These are phyloP conservation scores for Anacardium occidentale DNA, from an alignment of 345 rosid genomes.

Conservation along the genomic window DNA sequence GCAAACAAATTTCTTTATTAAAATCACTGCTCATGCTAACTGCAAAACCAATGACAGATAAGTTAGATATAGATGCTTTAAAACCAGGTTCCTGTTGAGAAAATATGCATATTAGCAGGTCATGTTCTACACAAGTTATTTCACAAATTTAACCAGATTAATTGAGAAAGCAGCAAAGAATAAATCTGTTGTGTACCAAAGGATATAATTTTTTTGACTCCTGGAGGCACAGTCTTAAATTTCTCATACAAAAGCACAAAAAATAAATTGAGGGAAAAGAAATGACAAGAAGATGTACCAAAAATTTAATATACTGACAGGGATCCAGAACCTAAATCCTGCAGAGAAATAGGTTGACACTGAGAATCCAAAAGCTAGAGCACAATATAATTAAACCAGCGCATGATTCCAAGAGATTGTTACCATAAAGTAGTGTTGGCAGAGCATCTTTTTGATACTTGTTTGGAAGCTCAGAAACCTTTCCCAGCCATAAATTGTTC, in stretches of 20 bases:
- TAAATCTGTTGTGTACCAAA: not conserved
- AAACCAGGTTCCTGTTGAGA: not conserved
- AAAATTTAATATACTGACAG: constrained; percentile 83
- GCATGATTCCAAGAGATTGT: constrained; percentile 17
- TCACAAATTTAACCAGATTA: not conserved
- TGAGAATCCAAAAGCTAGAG: not conserved
- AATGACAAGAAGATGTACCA: constrained; percentile 45
- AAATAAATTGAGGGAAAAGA: not conserved
- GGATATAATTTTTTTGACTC: not conserved
- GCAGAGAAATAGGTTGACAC: constrained; percentile 29
- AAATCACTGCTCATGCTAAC: not conserved
- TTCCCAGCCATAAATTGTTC: constrained; percentile 90
- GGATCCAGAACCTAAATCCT: constrained; percentile 97
- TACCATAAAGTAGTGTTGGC: constrained; percentile 74
- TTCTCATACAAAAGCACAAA: not conserved
- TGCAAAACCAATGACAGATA: not conserved
- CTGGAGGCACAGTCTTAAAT: not conserved
- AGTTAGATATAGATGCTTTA: not conserved
- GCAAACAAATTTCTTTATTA: not conserved
- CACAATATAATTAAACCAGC: constrained; percentile 12
- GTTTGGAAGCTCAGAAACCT: constrained; percentile 62
- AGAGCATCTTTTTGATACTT: constrained; percentile 83
- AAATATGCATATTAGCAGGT: not conserved
- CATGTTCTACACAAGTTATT: not conserved
- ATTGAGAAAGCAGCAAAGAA: not conserved